Evolutionary conservation across 176 grass and related monocot genomes (phyloP), one percentile per base, ranked within the genome.

Genomic region (Hordeum vulgare): DNA sequence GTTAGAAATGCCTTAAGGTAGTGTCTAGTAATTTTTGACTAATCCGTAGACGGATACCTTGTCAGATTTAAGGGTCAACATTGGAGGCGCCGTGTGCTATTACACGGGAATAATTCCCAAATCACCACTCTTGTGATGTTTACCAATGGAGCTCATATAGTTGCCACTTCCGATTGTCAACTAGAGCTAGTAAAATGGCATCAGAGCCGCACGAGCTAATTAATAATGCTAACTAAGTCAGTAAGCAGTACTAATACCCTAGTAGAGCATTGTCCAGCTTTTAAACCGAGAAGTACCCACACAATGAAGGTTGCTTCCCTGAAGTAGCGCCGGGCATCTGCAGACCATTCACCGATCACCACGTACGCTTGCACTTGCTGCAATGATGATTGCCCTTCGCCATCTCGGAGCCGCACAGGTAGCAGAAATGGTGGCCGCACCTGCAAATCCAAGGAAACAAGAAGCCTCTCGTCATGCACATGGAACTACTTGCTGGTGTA

Each of bases 341-440:
- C 57, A 61, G n/a, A 45, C 40, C 51, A 66, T 65, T 90, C 79
- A 78, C 57, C 70, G 60, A 57, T 90, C 83, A 90, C 83, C 83
- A 86, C 27, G 88, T 90, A 11, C 70, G 70, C 70, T 73, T 73
- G 63, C 90, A 96, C 7, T 13, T 89, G 12, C 34, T 79, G 83
- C 92, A 94, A 28, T 28, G 59, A 56, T 94, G 95, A 25, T 73
- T 90, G 21, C 76, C 81, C 33, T 72, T 85, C 5, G 11, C 77
- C 90, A 97, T 97, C 23, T 82, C 86, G 20, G 92, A 89, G 49
- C 79, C 86, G 11, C 95, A 98, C 0, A 82, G 49, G 74, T 98
- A 98, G 82, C 90, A 98, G 89, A 98, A 94, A 39, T 88, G 86
- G 76, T 91, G 78, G 2, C 75, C 84, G 75, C 95, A 98, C 82